Percentiles rank a stretch among this genome's conserved stretches.
Conservation (phyloP, 306 rosid species). For the Vigna radiata region DNA sequence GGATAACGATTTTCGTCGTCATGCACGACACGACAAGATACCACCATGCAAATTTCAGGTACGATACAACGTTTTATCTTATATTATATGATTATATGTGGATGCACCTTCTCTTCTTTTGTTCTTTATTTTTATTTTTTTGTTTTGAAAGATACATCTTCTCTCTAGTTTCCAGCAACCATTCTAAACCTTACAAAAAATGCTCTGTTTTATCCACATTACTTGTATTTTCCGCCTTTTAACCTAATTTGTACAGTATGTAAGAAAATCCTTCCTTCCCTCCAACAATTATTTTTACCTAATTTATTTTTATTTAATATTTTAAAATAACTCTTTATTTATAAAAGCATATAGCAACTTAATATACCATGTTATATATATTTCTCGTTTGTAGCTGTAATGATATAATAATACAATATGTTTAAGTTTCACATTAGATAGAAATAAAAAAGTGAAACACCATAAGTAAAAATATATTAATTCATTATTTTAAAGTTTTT, state of each 20-base stretch:
- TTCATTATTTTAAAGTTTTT: too few relatives aligned
- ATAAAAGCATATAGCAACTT: too few relatives aligned
- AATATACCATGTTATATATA: too few relatives aligned
- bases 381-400: too few relatives aligned
- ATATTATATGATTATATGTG: neutral
- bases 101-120: neutral
- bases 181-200: neutral
- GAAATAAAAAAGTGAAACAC: too few relatives aligned
- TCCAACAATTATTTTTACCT: too few relatives aligned
- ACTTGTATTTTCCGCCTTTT: neutral
- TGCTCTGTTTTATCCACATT: neutral
- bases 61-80: neutral
- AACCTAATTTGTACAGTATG: neutral
- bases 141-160: neutral
- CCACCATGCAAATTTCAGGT: conserved; percentile 11
- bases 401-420: too few relatives aligned
- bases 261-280: too few relatives aligned
- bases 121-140: neutral
- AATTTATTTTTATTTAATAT: too few relatives aligned
- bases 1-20: conserved; percentile 60
- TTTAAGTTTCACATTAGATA: too few relatives aligned
- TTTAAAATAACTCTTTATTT: too few relatives aligned
- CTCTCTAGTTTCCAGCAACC: neutral
- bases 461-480: too few relatives aligned
- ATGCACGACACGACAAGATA: neutral